Base-by-base conservation (phyloP, 352 stramenopile genomes). In the Phytophthora foliorum region DNA sequence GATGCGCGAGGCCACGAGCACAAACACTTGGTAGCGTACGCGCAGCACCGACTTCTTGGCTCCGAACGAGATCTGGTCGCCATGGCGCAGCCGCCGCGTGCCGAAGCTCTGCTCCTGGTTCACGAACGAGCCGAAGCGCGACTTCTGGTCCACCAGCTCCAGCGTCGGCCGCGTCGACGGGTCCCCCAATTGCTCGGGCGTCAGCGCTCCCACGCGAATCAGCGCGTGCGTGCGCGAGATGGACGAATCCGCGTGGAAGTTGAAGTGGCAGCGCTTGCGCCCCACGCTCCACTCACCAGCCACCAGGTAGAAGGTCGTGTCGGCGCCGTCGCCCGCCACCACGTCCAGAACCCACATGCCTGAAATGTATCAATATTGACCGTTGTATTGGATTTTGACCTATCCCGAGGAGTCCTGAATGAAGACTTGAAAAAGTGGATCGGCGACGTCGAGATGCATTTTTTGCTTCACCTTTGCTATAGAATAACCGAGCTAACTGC, bases 51-150 rank as follows among this genome's bases (percentile, higher is more conserved):
- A 94, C 55, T 81, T 84, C 68, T 95, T 95, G 58, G 86, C 88
- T 39, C 89, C 89, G 41, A 96, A 96, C 32, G 89, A 90, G 65
- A 96, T 78, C 49, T 84, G 65, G 63, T 96, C 89, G 25, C 88
- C 88, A 54, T 93, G 81, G 11, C 77, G 73, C 54, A 92, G 74
- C 41, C 67, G 72, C 7, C 76, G 73, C 57, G 86, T 69, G 13
- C 49, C 63, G 50, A 88, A 77, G 56, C 69, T 81, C 46, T 93
- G 83, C 45, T 93, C 74, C 34, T 90, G 76, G 65, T 96, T 96
- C 45, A 96, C 85, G 59, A 94, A 96, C 21, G 89, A 94, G 39
- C 89, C 89, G 64, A 96, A 96, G 64, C 89, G 89, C 54, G 89
- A 96, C 45, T 89, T 81, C 66, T 84, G 78, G 74, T 96, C 89